phyloP scores from a whole-genome alignment of 2,329 filamentous ascomycete species.

The Fusarium irregulare region DNA sequence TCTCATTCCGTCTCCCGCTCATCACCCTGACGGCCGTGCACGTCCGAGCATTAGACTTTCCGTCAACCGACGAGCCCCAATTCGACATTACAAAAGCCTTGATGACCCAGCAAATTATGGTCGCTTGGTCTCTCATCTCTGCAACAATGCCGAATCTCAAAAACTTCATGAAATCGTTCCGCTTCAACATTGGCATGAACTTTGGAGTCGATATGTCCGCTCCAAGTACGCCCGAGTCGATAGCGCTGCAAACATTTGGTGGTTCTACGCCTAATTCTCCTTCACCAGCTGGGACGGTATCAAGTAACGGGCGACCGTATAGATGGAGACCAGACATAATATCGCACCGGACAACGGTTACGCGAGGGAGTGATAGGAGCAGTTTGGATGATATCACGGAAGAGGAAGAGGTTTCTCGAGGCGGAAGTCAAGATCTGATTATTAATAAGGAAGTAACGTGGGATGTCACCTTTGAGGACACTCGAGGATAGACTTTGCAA shows the following conservation, averaged over 20 bases:
- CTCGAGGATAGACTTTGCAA: background rate
- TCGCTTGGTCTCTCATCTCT: constrained; percentile 37
- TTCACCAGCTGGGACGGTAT: background rate
- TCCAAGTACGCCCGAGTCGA: constrained; percentile 3
- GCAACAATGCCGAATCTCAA: constrained; percentile 38
- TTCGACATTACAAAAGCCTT: constrained; percentile 32
- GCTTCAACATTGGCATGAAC: constrained; percentile 30
- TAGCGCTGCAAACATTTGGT: constrained; percentile 24
- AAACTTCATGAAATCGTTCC: constrained; percentile 40
- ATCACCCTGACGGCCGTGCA: constrained; percentile 35
- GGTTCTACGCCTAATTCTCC: background rate
- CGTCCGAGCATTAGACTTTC: constrained; percentile 11
- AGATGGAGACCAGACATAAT: constrained; percentile 12
- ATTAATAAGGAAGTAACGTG: constrained; percentile 38
- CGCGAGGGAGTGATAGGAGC: background rate
- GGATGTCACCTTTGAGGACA: constrained; percentile 29
- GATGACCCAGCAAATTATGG: constrained; percentile 31
- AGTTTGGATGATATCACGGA: constrained; percentile 23
- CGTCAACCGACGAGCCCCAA: constrained; percentile 26
- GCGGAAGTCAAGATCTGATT: constrained; percentile 40
- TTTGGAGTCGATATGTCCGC: constrained; percentile 26
- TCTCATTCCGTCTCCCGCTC: constrained; percentile 39
- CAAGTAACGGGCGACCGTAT: background rate
- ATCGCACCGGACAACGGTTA: constrained; percentile 2
- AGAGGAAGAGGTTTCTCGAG: constrained; percentile 21